Percentiles rank a stretch among this genome's conserved stretches.
These are phyloP conservation scores for Phallus indusiatus DNA, from an alignment of 768 basidiomycete genomes.

Conservation along the genomic window DNA sequence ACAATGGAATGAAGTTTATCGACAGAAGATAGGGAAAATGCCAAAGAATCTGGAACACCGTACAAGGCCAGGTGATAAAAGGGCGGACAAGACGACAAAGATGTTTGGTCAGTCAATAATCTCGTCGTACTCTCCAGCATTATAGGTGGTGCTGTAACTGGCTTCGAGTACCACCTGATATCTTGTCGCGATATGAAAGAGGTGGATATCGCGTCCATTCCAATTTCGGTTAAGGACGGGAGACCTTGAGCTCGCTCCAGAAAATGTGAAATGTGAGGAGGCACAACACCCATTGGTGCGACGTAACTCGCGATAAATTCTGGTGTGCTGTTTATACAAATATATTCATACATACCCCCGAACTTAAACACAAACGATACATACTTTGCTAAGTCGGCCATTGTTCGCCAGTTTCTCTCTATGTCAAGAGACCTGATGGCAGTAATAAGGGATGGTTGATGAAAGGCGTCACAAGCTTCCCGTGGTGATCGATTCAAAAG, in stretches of 20 bases:
- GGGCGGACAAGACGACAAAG: constrained; percentile 53
- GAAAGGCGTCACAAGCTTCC: constrained; percentile 55
- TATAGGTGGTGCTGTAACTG: constrained; percentile 79
- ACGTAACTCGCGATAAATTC: constrained; percentile 36
- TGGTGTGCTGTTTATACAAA: constrained; percentile 34
- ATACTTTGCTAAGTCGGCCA: constrained; percentile 16
- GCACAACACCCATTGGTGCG: constrained; percentile 28
- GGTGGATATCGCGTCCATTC: constrained; percentile 49
- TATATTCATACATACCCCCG: neutral
- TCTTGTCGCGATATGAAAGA: constrained; percentile 76
- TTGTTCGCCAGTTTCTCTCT: constrained; percentile 31
- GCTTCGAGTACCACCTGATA: constrained; percentile 80
- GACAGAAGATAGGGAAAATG: constrained; percentile 48
- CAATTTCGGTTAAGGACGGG: constrained; percentile 53
- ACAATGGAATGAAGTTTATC: constrained; percentile 36
- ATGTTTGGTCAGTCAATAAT: constrained; percentile 66
- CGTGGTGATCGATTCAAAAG: constrained; percentile 53
- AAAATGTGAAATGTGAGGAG: constrained; percentile 20
- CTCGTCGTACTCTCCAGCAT: constrained; percentile 63
- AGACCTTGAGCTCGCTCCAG: constrained; percentile 32
- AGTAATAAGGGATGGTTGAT: constrained; percentile 50
- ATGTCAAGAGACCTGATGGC: constrained; percentile 39
- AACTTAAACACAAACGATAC: neutral
- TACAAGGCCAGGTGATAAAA: constrained; percentile 69
- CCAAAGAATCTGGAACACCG: constrained; percentile 63